A percentile compares a stretch with the other conserved stretches of the same genome.
phyloP scores from a whole-genome alignment of 495 filamentous ascomycete species.

The Aspergillus indologenus region DNA sequence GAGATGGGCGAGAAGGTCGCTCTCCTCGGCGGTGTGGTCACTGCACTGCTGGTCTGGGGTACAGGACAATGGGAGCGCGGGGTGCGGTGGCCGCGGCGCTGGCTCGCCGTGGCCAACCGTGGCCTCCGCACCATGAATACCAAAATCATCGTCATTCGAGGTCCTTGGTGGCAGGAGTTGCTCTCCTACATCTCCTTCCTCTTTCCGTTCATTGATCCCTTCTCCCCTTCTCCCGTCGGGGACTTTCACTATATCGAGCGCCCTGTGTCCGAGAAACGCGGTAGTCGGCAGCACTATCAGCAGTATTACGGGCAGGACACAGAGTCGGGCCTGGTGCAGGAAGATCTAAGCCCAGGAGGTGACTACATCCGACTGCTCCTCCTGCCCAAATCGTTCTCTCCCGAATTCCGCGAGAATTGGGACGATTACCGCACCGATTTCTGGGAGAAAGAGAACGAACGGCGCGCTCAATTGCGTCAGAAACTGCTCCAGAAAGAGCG shows the following conservation, averaged over 20 bases:
- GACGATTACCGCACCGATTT: conserved; percentile 89
- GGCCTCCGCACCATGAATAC: conserved; percentile 89
- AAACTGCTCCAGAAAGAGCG: conserved; percentile 63
- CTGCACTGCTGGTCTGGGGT: conserved; percentile 79
- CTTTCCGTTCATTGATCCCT: conserved; percentile 67
- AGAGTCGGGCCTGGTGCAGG: conserved; percentile 56
- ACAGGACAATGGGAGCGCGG: conserved; percentile 95
- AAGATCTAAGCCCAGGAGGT: conserved; percentile 84
- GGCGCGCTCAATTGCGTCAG: conserved; percentile 67
- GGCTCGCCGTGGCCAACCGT: conserved; percentile 83
- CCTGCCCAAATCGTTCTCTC: conserved; percentile 90
- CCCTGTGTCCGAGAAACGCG: conserved; percentile 44
- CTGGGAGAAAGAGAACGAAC: conserved; percentile 95
- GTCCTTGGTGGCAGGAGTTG: conserved; percentile 77
- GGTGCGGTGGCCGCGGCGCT: conserved; percentile 88
- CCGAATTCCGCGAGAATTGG: conserved; percentile 96
- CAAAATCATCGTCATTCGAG: conserved; percentile 86
- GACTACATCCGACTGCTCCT: conserved; percentile 88
- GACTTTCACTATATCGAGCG: conserved; percentile 67
- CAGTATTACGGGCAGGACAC: conserved; percentile 50
- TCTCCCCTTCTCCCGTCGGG: conserved; percentile 57
- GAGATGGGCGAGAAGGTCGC: conserved; percentile 84
- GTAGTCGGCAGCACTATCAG: conserved; percentile 38
- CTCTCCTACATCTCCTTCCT: conserved; percentile 68
- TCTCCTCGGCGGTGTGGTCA: conserved; percentile 82